These are phyloP conservation scores for Linnemannia schmuckeri DNA, from an alignment of 192 early-diverging fungal species.

Conservation along the genomic window DNA sequence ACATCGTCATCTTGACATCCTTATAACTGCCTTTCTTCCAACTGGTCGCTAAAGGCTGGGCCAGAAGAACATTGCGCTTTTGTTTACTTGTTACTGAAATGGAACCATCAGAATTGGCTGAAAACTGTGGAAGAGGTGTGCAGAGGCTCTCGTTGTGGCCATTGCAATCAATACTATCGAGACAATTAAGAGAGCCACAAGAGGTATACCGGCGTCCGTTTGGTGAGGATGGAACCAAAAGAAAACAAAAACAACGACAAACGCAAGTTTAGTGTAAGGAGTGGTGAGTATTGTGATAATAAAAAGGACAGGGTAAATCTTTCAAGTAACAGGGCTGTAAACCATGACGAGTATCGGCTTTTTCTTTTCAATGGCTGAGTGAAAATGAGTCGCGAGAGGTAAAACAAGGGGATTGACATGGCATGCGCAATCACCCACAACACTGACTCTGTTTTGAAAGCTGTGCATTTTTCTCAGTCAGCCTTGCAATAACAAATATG, in stretches of 20 bases:
- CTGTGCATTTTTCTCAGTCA: background rate
- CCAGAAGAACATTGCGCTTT: too few relatives aligned
- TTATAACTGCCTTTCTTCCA: too few relatives aligned
- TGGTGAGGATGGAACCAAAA: background rate
- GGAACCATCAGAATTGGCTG: too few relatives aligned
- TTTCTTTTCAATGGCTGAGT: background rate
- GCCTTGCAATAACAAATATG: background rate
- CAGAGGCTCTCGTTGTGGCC: conserved; percentile 9
- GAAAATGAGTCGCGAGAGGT: background rate
- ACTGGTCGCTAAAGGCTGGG: too few relatives aligned
- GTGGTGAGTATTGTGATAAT: background rate
- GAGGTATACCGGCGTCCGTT: background rate
- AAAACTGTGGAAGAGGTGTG: background rate
- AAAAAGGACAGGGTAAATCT: background rate
- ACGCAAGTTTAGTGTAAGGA: background rate
- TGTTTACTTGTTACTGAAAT: too few relatives aligned
- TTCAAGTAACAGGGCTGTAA: background rate
- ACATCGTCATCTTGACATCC: too few relatives aligned
- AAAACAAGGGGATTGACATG: background rate
- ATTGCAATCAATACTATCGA: conserved; percentile 5
- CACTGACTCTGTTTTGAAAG: background rate
- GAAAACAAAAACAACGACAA: background rate
- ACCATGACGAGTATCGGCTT: background rate
- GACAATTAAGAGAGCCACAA: background rate
- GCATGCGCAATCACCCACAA: background rate